Conservation (phyloP, 2,329 filamentous ascomycete species). For the Botrytis fabae region DNA sequence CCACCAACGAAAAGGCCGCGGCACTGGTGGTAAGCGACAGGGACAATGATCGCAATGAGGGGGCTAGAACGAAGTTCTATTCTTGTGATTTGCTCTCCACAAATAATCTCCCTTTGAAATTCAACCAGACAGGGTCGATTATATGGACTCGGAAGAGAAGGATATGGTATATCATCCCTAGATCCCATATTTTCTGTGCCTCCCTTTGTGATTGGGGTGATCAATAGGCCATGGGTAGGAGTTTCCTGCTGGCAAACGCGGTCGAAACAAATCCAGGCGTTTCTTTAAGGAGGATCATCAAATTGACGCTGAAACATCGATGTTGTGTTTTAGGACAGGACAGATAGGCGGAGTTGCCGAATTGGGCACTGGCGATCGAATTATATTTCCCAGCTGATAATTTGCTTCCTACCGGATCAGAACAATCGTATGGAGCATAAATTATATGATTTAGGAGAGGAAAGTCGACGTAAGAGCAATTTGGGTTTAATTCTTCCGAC, state of each 20-base stretch:
- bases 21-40: not conserved
- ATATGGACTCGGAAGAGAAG: not conserved
- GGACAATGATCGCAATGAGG: not conserved
- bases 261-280: constrained; percentile 3
- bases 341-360: not conserved
- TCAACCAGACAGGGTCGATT: not conserved
- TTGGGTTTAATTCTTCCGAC: not conserved
- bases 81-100: constrained; percentile 1
- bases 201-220: not conserved
- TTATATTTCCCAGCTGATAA: not conserved
- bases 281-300: not conserved
- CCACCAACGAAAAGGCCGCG: not conserved
- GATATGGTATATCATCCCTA: not conserved
- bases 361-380: not conserved
- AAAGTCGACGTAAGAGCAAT: not conserved
- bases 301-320: constrained; percentile 7
- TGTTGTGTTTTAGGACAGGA: constrained; percentile 2
- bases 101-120: not conserved
- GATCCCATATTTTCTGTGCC: not conserved
- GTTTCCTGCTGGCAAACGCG: not conserved
- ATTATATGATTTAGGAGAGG: not conserved
- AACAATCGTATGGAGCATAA: not conserved
- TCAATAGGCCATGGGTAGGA: not conserved
- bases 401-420: not conserved
- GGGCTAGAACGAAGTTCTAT: constrained; percentile 4